phyloP scores from a whole-genome alignment of 768 basidiomycete species.

The Ephemerocybe angulata region DNA sequence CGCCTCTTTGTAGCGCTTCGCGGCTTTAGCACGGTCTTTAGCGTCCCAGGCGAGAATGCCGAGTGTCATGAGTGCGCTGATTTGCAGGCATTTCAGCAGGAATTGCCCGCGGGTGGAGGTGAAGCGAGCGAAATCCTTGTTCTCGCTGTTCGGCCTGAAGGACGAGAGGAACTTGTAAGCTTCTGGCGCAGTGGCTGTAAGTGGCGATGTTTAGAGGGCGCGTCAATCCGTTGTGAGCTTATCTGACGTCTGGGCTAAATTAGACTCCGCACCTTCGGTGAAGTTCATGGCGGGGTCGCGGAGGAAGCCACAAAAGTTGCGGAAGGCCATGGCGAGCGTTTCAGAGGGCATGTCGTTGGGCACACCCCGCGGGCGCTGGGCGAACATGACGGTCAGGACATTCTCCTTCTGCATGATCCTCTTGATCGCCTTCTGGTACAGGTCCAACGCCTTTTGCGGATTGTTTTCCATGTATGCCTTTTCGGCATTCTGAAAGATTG shows the following conservation, averaged over 20 bases:
- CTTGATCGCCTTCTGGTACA: constrained; percentile 24
- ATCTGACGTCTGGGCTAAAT: neutral
- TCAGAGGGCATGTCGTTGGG: constrained; percentile 21
- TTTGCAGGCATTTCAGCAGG: constrained; percentile 14
- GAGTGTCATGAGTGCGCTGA: constrained; percentile 7
- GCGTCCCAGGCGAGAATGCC: constrained; percentile 31
- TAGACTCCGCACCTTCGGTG: constrained; percentile 11
- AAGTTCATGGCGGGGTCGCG: constrained; percentile 19
- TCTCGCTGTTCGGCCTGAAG: constrained; percentile 20
- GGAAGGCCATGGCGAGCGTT: constrained; percentile 24
- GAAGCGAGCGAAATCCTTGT: constrained; percentile 19
- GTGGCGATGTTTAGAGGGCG: neutral
- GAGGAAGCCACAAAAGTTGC: constrained; percentile 28
- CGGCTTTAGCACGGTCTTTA: constrained; percentile 27
- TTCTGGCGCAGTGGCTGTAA: constrained; percentile 21
- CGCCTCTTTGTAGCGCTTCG: constrained; percentile 30
- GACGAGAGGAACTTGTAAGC: constrained; percentile 27
- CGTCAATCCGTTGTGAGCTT: neutral
- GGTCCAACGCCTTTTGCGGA: constrained; percentile 20
- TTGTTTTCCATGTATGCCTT: constrained; percentile 7
- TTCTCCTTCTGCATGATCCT: constrained; percentile 27
- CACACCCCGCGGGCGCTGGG: constrained; percentile 11
- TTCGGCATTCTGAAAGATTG: neutral
- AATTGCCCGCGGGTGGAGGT: constrained; percentile 19
- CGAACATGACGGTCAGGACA: constrained; percentile 11